Conservation (phyloP, 495 filamentous ascomycete genomes). For the Usnea hakonensis region DNA sequence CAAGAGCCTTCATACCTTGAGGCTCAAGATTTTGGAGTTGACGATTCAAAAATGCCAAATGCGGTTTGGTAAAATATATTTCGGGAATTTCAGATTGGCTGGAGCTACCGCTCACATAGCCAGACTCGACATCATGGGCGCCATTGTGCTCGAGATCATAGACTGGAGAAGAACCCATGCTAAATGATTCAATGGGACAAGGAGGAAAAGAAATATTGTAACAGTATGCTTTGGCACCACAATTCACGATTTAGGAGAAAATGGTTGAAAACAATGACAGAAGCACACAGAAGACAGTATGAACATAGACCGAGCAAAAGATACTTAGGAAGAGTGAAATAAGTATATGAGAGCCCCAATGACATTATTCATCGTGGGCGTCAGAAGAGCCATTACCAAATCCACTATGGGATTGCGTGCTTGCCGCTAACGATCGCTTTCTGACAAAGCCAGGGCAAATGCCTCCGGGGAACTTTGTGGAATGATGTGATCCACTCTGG, state of each 20-base stretch:
- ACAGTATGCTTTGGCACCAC: not conserved
- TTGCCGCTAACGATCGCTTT: constrained; percentile 17
- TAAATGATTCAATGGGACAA: not conserved
- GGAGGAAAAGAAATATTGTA: not conserved
- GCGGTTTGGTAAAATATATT: constrained; percentile 79
- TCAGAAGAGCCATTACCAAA: constrained; percentile 12
- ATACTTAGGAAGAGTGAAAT: constrained; percentile 2
- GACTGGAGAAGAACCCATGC: constrained; percentile 18
- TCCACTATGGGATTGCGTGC: constrained; percentile 20
- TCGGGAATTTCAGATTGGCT: constrained; percentile 58
- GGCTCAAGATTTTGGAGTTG: constrained; percentile 77
- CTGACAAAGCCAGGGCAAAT: constrained; percentile 17
- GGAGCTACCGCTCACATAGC: constrained; percentile 71
- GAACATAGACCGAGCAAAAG: not conserved
- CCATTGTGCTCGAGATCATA: constrained; percentile 31
- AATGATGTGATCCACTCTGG: not conserved
- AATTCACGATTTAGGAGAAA: too few species aligned
- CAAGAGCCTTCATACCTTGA: constrained; percentile 43
- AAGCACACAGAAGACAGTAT: not conserved
- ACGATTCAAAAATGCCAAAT: constrained; percentile 82
- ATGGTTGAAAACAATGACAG: not conserved
- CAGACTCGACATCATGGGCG: constrained; percentile 60
- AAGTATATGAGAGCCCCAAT: not conserved
- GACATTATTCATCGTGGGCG: constrained; percentile 12
- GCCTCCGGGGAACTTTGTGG: not conserved